Percentiles rank a stretch among this genome's conserved stretches.
Evolutionary conservation across 2,329 filamentous ascomycete species (phyloP).

Genomic region (Aphanocladium album): DNA sequence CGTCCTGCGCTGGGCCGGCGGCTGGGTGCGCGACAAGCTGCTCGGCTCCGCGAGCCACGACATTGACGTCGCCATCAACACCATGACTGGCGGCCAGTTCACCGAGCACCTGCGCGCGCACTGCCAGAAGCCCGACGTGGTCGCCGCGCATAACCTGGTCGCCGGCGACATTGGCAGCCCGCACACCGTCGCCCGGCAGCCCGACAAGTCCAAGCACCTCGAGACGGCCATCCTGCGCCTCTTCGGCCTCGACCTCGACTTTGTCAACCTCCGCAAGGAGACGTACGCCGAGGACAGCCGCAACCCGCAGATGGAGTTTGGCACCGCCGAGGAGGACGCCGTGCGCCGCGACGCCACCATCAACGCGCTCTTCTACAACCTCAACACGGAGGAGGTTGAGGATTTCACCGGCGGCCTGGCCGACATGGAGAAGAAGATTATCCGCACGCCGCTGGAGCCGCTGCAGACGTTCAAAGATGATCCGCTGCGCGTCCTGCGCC

Average conservation of each 20-base stretch:
- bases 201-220: conserved; percentile 93
- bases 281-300: conserved; percentile 84
- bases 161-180: conserved; percentile 64
- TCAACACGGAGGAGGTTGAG: conserved; percentile 73
- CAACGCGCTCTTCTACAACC: conserved; percentile 94
- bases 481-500: conserved; percentile 76
- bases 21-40: conserved; percentile 84
- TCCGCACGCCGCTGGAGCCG: conserved; percentile 81
- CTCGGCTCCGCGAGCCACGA: conserved; percentile 69
- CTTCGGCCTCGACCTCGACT: conserved; percentile 82
- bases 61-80: conserved; percentile 81
- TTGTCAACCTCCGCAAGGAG: conserved; percentile 92
- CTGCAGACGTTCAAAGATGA: conserved; percentile 93
- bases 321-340: conserved; percentile 86
- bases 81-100: conserved; percentile 76
- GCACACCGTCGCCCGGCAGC: conserved; percentile 86
- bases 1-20: conserved; percentile 73
- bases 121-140: conserved; percentile 55
- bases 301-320: conserved; percentile 90
- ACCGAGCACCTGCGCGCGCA: conserved; percentile 64
- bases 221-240: conserved; percentile 86
- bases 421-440: conserved; percentile 68
- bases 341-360: conserved; percentile 85
- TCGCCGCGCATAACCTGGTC: conserved; percentile 55
- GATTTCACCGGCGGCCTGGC: conserved; percentile 77